Percentiles rank a stretch among this genome's conserved stretches.
These are phyloP conservation scores for Mortierella alpina DNA, from an alignment of 192 early-diverging fungal species.

Conservation along the genomic window DNA sequence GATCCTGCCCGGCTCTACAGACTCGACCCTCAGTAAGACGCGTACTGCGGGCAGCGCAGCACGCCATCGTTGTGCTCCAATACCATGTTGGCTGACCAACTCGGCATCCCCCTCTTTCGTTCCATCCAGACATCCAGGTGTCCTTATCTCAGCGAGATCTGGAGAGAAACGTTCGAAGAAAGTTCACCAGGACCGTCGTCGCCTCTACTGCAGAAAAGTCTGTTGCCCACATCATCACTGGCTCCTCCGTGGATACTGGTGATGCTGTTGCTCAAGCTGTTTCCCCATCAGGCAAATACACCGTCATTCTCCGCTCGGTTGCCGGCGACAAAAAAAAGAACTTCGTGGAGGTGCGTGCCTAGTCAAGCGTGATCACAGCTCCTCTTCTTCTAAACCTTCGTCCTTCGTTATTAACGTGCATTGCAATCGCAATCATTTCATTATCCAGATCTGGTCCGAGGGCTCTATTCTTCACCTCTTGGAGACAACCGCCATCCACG, in stretches of 20 bases:
- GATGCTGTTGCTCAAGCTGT: constrained; percentile 36
- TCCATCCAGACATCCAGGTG: constrained; percentile 38
- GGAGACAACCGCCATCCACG: constrained; percentile 75
- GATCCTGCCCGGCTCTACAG: constrained; percentile 37
- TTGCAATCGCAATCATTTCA: too few species aligned
- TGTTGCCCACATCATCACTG: constrained; percentile 39
- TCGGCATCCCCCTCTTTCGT: neutral
- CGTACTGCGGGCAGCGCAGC: neutral
- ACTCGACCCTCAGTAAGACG: constrained; percentile 32
- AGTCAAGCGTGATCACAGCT: too few species aligned
- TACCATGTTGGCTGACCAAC: neutral
- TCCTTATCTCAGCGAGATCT: constrained; percentile 64
- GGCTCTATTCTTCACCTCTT: constrained; percentile 64
- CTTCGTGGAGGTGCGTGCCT: constrained; percentile 64
- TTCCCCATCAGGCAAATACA: constrained; percentile 52
- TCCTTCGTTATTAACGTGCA: too few species aligned
- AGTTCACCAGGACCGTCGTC: constrained; percentile 48
- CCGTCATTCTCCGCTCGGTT: constrained; percentile 54
- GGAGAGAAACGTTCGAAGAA: constrained; percentile 61
- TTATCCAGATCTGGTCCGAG: constrained; percentile 59
- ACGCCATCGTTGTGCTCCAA: neutral
- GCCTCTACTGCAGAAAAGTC: constrained; percentile 40
- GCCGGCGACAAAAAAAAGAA: constrained; percentile 59
- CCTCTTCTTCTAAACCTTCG: too few species aligned
- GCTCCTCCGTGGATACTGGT: constrained; percentile 44